Evolutionary conservation across 2,329 filamentous ascomycete species (phyloP), one percentile per base, ranked within the genome.

Genomic region (Fusarium pseudoanthophilum): DNA sequence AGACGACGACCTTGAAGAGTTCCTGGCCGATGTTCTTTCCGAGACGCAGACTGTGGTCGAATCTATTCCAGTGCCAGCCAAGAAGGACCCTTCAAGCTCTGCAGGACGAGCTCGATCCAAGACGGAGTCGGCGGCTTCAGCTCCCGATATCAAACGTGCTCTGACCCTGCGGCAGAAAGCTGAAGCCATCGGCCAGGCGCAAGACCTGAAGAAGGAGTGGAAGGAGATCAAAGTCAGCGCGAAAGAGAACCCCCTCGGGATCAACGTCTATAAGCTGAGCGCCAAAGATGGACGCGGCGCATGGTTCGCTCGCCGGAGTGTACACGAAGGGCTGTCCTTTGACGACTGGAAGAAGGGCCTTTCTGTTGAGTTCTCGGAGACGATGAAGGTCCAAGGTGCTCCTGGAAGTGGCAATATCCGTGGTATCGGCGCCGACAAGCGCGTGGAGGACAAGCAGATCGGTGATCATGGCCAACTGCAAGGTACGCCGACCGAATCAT

Each of bases 241-340:
- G 7, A 91, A 87, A 74, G 92, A 95, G 26, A 96, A 97, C 78
- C 93, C 94, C 1, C 85, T 94, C 14, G 90, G 88, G 1, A 91
- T 98, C 70, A 87, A 86, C 62, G 90, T 98, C 30, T 97, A 93
- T 84, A 97, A 97, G 81, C 87, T 96, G 67, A 84, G 87, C 0
- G 90, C 92, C 5, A 92, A 93, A 76, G 95, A 98, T 81, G 91
- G 94, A 42, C 92, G 92, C 73, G 95, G 95, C 5, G 87, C 93
- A 13, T 98, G 95, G 95, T 98, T 98, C 82, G 94, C 94, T 30
- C 86, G 95, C 62, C 87, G 92, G 55, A 97, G 94, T 79, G 86
- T 97, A 26, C 95, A 98, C 78, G 90, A 93, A 75, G 93, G 92
- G 1, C 80, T 97, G 26, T 86, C 91, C 0, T 97, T 97, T 80